phyloP scores from a whole-genome alignment of 2,329 filamentous ascomycete species.

The Calonectria henricotiae region DNA sequence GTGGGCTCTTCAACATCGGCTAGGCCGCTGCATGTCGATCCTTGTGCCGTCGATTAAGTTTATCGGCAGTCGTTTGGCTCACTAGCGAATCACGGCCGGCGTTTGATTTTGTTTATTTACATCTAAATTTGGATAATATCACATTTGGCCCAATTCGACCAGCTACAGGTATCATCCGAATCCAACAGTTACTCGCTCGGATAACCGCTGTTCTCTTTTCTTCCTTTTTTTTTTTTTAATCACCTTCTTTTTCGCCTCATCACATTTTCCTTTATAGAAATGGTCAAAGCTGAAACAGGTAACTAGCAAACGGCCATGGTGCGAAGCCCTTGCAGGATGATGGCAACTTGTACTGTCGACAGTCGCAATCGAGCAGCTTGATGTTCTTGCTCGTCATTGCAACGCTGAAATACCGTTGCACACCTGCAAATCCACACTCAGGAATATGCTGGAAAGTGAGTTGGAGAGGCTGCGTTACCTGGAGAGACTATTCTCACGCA shows the following conservation, averaged over 20 bases:
- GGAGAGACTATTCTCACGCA: conserved; percentile 19
- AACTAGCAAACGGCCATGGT: background rate
- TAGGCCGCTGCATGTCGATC: conserved; percentile 28
- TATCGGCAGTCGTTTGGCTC: conserved; percentile 38
- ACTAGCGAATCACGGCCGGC: conserved; percentile 38
- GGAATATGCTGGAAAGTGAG: conserved; percentile 46
- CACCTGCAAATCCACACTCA: conserved; percentile 33
- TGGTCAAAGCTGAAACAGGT: background rate
- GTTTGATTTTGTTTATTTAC: conserved; percentile 5
- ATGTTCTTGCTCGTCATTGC: conserved; percentile 26
- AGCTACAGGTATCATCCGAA: conserved; percentile 12
- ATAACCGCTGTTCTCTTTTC: background rate
- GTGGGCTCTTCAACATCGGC: background rate
- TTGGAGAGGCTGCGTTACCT: conserved; percentile 41
- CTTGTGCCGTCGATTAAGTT: conserved; percentile 37
- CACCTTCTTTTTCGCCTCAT: background rate
- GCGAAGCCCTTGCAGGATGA: conserved; percentile 7
- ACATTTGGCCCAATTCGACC: conserved; percentile 13
- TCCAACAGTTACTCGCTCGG: background rate
- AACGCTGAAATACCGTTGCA: conserved; percentile 40
- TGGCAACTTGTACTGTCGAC: background rate
- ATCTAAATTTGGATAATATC: conserved; percentile 21
- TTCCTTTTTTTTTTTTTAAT: background rate
- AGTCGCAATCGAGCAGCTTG: conserved; percentile 18
- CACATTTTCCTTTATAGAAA: background rate